Evolutionary conservation across 2,329 filamentous ascomycete genomes (phyloP), one percentile per base, ranked within the genome.

Genomic region (Dactylellina leptospora): DNA sequence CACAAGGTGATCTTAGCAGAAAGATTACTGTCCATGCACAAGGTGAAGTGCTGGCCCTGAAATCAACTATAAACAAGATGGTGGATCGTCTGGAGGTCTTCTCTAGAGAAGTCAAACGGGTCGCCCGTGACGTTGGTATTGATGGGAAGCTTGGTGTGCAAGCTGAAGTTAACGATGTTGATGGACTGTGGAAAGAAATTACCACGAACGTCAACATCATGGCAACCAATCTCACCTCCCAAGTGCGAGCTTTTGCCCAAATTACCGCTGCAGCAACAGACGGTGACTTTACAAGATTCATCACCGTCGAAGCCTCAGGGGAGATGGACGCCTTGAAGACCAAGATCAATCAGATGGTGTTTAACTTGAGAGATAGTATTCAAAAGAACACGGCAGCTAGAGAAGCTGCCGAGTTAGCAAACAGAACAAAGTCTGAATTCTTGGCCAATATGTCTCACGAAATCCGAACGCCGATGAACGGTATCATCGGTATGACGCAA

Each of bases 291-390:
- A 96, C 92, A 22, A 96, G 97, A 79, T 87, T 96, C 66, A 93
- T 99, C 79, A 96, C 95, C 50, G 93, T 99, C 16, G 93, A 97
- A 80, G 95, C 95, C 18, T 97, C 93, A 10, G 95, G 95, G 74
- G 95, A 99, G 81, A 97, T 99, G 95, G 95, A 97, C 81, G 93
- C 97, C 80, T 85, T 99, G 77, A 99, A 99, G 82, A 88, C 93
- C 77, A 97, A 97, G 84, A 97, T 99, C 85, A 99, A 97, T 80
- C 91, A 96, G 82, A 99, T 99, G 95, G 93, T 97, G 58, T 95
- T 91, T 79, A 96, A 96, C 79, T 82, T 99, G 74, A 85, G 93
- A 76, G 95, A 97, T 81, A 96, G 91, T 84, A 97, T 99, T 76
- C 93, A 97, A 80, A 88, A 92, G 79, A 99, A 97, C 79, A 97